A percentile compares a stretch with the other conserved stretches of the same genome.
These are phyloP conservation scores for Paraphaeosphaeria minitans DNA, from an alignment of 2,329 filamentous ascomycete species.

Conservation along the genomic window DNA sequence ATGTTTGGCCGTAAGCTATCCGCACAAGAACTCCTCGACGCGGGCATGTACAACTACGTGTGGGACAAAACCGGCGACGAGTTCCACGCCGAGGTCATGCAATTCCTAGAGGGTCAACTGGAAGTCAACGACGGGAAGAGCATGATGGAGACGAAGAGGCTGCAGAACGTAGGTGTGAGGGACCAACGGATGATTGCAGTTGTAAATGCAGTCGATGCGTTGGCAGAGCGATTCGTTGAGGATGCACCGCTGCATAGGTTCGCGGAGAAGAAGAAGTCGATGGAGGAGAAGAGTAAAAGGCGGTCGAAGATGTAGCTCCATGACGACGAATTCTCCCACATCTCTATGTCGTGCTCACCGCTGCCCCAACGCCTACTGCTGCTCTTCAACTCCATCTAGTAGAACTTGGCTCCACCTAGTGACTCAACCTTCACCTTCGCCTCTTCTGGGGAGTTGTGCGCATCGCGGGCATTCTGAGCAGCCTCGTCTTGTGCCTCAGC, in stretches of 20 bases:
- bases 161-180: conserved; percentile 55
- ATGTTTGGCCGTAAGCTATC: conserved; percentile 57
- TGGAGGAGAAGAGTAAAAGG: conserved; percentile 42
- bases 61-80: conserved; percentile 47
- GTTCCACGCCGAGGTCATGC: conserved; percentile 50
- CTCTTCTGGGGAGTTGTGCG: background rate
- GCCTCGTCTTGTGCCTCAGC: background rate
- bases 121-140: conserved; percentile 56
- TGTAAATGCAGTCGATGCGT: conserved; percentile 54
- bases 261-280: conserved; percentile 45
- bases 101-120: conserved; percentile 52
- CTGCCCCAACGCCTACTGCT: background rate
- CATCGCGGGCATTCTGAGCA: background rate
- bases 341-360: background rate
- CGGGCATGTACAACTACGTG: conserved; percentile 55
- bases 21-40: conserved; percentile 50
- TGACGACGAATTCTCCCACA: background rate
- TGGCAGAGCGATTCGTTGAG: conserved; percentile 57
- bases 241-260: conserved; percentile 54
- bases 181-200: conserved; percentile 54
- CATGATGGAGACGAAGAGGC: conserved; percentile 59
- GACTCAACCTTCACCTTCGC: conserved; percentile 1
- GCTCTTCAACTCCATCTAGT: background rate
- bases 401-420: conserved; percentile 2
- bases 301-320: conserved; percentile 33